Base-by-base conservation (phyloP, 108 stramenopile genomes). In the Heterococcus sp. region DNA sequence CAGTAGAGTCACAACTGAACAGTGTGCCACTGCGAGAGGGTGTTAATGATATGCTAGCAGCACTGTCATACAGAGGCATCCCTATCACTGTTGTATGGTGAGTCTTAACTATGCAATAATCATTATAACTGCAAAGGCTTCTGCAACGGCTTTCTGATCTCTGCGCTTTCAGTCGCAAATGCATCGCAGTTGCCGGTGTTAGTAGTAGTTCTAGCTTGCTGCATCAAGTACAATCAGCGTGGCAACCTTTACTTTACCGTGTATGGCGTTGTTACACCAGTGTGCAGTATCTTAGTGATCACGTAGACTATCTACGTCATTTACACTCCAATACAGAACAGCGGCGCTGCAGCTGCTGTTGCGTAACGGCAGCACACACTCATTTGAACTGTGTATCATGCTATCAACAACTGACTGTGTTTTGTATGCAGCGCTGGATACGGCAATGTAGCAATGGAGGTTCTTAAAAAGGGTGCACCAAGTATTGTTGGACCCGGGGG, bases 391-490 rank as follows among this genome's bases (percentile, higher is more conserved):
- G 46, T 21, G 46, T 21, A 58, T 58, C 46, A 58, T 21, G 46
- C 46, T 8, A 14, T 58, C 14, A 58, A 58, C 46, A 58, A 8
- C 46, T 58, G 46, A 8, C 46, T 21, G 46, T 21, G 21, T 21
- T 58, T 21, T 58, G 14, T 21, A 58, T 21, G 46, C 46, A 58
- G 46, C 69, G 66, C 77, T n/a, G 77, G 77, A 29, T 78, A 78
- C 77, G 77, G 77, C 5, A 78, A 78, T 37, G 77, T 78, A 36
- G 77, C 69, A 28, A 78, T 78, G 65, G 77, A 78, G 77, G 69
- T 78, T 35, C 35, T 78, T 58, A 28, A 64, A 64, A 71, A 64
- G 37, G 77, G 77, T 1, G 66, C 77, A 34, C 77, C 77, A 0
- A 78, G 65, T 58, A 78, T 78, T 37, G 37, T 64, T 28, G 77